Base-by-base conservation (phyloP, 73 alveolate species). In the Breviolum minutum region DNA sequence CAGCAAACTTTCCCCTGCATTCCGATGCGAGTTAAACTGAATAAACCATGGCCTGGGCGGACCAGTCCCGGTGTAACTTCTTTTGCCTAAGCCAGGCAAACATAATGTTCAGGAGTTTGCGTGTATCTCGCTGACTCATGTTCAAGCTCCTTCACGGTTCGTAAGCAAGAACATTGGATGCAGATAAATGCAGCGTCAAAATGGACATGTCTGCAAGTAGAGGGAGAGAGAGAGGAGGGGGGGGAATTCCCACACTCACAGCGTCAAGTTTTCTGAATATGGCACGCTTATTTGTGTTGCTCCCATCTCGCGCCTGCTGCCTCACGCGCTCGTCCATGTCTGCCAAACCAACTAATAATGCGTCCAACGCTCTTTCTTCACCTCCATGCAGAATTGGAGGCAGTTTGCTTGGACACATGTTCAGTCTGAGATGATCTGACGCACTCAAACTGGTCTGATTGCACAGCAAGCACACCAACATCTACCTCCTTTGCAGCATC, bases 291-390 rank as follows among this genome's bases (percentile, higher is more conserved):
- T n/a, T n/a, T n/a, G n/a, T n/a, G n/a, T n/a, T n/a, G n/a, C n/a
- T n/a, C n/a, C 54, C 54, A 17, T 68, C 77, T 68, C 5, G 79
- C 60, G 73, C 97, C 97, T 91, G 69, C 40, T 73, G 63, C n/a
- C 97, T 79, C 54, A 91, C 97, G 7, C 73, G 69, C 27, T 91
- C 89, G 20, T 91, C 90, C 16, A 89, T 22, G 66, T 79, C 85
- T 7, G 89, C 60, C 16, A 91, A 30, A 66, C 97, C 88, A 60
- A 83, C 97, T 89, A 91, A 60, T 19, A 91, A 64, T 8, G 90
- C 97, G 29, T 91, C 97, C 11, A 91, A 27, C 6, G 97, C 97
- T 19, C 89, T 74, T 40, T 73, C 97, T 24, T 91, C 79, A 30
- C 97, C 97, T 85, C 13, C 61, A 13, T 40, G 0, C 54, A 3